phyloP scores from a whole-genome alignment of 768 basidiomycete species.

The Calvatia gigantea region DNA sequence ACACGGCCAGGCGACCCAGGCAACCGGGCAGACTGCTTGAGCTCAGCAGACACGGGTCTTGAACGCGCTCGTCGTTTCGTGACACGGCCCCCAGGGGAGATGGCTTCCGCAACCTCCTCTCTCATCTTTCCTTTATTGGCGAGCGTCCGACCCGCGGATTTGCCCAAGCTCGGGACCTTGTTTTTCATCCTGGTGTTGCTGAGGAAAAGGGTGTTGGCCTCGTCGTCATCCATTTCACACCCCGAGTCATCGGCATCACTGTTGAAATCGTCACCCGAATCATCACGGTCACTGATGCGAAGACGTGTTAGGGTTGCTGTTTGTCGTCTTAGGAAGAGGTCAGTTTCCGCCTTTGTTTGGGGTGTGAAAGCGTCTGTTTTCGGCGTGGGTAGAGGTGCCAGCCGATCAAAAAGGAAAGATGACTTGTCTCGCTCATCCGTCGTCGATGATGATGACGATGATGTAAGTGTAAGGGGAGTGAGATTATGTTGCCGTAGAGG shows the following conservation, averaged over 20 bases:
- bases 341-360: slow-evolving; percentile 52
- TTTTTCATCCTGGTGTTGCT: slow-evolving; percentile 21
- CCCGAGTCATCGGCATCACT: slow-evolving; percentile 46
- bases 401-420: slow-evolving; percentile 47
- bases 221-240: slow-evolving; percentile 45
- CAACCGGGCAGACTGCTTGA: slow-evolving; percentile 44
- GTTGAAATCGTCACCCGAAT: slow-evolving; percentile 41
- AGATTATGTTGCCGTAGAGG: slow-evolving; percentile 51
- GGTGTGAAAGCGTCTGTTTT: slow-evolving; percentile 47
- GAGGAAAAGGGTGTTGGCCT: slow-evolving; percentile 32
- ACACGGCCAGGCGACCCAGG: slow-evolving; percentile 42
- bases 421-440: slow-evolving; percentile 26
- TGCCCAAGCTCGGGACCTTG: slow-evolving; percentile 17
- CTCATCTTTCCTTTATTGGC: slow-evolving; percentile 35
- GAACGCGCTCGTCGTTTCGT: slow-evolving; percentile 72
- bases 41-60: slow-evolving; percentile 65
- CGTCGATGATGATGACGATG: slow-evolving; percentile 28
- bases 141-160: slow-evolving; percentile 9
- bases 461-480: slow-evolving; percentile 42
- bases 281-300: slow-evolving; percentile 52
- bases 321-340: slow-evolving; percentile 45
- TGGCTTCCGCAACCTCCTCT: slow-evolving; percentile 62
- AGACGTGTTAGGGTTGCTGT: slow-evolving; percentile 64
- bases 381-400: slow-evolving; percentile 53
- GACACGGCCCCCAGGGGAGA: slow-evolving; percentile 77